Percentiles rank a stretch among this genome's conserved stretches.
phyloP scores from a whole-genome alignment of 1,139 yeast species.

The Yamadazyma kanchanaburiensis region DNA sequence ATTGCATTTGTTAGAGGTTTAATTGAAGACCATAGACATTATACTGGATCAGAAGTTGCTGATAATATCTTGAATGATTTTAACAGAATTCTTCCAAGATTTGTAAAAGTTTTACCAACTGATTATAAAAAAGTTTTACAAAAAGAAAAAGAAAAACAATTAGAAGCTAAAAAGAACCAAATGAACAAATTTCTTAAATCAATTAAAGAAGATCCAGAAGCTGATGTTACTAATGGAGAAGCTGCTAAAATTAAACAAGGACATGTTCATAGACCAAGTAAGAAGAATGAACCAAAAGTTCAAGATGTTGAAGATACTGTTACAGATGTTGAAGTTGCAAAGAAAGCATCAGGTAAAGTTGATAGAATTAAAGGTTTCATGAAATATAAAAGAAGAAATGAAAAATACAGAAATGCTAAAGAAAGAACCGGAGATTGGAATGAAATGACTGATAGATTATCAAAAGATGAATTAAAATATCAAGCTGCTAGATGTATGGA shows the following conservation, averaged over 20 bases:
- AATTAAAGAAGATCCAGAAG: constrained; percentile 75
- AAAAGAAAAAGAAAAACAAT: constrained; percentile 66
- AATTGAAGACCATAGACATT: constrained; percentile 92
- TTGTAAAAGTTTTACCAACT: constrained; percentile 88
- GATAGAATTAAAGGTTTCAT: constrained; percentile 90
- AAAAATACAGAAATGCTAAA: constrained; percentile 76
- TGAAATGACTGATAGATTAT: constrained; percentile 78
- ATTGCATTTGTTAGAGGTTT: constrained; percentile 92
- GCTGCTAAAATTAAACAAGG: constrained; percentile 50
- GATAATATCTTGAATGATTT: constrained; percentile 78
- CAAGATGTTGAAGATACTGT: constrained; percentile 88
- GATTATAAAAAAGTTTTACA: constrained; percentile 91
- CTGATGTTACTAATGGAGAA: constrained; percentile 89
- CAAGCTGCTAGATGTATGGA: constrained; percentile 99
- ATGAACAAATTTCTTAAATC: constrained; percentile 57
- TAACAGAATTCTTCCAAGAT: constrained; percentile 82
- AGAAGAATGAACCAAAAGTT: constrained; percentile 71
- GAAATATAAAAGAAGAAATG: constrained; percentile 88
- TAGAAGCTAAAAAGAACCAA: constrained; percentile 65
- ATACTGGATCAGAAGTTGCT: constrained; percentile 90
- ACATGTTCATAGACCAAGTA: constrained; percentile 37
- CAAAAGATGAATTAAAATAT: constrained; percentile 79
- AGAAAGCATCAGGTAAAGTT: constrained; percentile 59
- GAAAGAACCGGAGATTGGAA: constrained; percentile 88
- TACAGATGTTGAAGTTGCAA: constrained; percentile 62